phyloP scores from a whole-genome alignment of 1,139 yeast genomes.

The Williopsis jadinii region DNA sequence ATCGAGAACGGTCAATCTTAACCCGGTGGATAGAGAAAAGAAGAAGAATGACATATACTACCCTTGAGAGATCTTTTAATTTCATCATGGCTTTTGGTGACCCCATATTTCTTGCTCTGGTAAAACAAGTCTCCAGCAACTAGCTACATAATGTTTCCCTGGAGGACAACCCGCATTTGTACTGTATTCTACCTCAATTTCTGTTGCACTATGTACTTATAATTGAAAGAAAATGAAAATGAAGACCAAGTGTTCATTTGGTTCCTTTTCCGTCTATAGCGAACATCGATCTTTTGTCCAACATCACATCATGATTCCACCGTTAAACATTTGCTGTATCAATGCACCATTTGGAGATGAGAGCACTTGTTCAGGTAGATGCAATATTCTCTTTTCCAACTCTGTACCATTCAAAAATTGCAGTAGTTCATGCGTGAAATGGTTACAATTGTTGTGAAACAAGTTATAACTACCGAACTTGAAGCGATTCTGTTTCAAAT shows the following conservation, averaged over 20 bases:
- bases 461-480: conserved; percentile 44
- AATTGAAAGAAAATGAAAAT: too few species aligned
- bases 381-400: conserved; percentile 41
- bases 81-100: too few species aligned
- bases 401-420: conserved; percentile 54
- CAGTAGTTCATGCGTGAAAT: conserved; percentile 50
- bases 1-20: too few species aligned
- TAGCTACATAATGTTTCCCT: too few species aligned
- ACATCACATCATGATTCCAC: conserved; percentile 2
- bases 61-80: too few species aligned
- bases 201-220: background rate
- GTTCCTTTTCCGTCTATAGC: too few species aligned
- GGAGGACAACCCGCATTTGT: background rate
- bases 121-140: too few species aligned
- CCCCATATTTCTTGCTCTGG: too few species aligned
- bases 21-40: too few species aligned
- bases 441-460: conserved; percentile 64
- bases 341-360: conserved; percentile 54
- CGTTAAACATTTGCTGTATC: conserved; percentile 31
- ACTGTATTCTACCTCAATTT: background rate
- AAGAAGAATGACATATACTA: too few species aligned
- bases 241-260: too few species aligned
- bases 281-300: too few species aligned
- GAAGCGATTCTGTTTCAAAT: conserved; percentile 35
- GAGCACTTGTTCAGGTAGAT: conserved; percentile 51